phyloP scores from a whole-genome alignment of 2,329 filamentous ascomycete genomes.

The Septoria linicola region DNA sequence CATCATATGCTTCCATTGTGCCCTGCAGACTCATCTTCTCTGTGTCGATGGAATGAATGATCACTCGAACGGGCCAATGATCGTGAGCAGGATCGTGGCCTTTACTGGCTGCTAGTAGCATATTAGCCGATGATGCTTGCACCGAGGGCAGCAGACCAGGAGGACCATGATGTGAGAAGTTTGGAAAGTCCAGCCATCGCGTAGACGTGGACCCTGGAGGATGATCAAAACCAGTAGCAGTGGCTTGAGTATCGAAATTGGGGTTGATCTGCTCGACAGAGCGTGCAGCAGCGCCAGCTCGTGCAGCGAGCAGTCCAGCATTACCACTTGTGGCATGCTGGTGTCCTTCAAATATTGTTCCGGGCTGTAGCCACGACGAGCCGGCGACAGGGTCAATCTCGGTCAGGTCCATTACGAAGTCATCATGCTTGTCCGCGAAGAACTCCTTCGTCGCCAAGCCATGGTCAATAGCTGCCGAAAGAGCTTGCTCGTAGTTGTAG shows the following conservation, averaged over 20 bases:
- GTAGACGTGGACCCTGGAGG: constrained; percentile 35
- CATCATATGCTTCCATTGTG: constrained; percentile 70
- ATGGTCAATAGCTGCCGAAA: constrained; percentile 53
- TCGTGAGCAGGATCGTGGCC: constrained; percentile 46
- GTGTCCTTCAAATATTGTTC: constrained; percentile 60
- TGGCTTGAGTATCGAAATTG: constrained; percentile 25
- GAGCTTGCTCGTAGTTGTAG: constrained; percentile 54
- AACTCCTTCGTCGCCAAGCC: constrained; percentile 56
- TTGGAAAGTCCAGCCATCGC: constrained; percentile 40
- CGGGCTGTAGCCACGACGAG: constrained; percentile 63
- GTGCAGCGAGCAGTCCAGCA: constrained; percentile 23
- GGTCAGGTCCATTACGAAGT: constrained; percentile 58
- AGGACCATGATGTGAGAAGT: constrained; percentile 25
- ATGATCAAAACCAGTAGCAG: constrained; percentile 30
- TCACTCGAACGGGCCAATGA: constrained; percentile 67
- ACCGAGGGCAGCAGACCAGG: not conserved
- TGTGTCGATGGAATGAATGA: constrained; percentile 62
- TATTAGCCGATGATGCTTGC: constrained; percentile 1
- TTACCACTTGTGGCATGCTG: constrained; percentile 54
- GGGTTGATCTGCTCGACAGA: constrained; percentile 37
- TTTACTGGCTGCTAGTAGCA: constrained; percentile 16
- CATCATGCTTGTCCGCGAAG: constrained; percentile 52
- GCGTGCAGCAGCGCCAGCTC: constrained; percentile 21
- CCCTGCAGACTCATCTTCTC: constrained; percentile 62
- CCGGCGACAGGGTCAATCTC: constrained; percentile 52